Base-by-base conservation (phyloP, 148 eudicot species). In the Vaccinium corymbosum region DNA sequence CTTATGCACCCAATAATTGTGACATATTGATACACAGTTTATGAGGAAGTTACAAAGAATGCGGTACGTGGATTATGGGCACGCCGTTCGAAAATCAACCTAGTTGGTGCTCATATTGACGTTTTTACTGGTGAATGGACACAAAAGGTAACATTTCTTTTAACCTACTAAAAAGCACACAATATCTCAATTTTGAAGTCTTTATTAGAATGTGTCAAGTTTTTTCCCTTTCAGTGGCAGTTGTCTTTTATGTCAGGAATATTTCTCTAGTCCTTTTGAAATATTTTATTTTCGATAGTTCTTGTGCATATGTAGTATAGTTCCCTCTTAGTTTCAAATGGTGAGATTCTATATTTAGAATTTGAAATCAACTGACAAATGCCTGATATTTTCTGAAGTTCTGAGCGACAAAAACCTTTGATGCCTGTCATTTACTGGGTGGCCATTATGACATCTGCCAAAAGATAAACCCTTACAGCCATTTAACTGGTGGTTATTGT, bases 111-210 rank as follows among this genome's bases (percentile, higher is more conserved):
- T 80, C 99, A 97, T 86, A 94, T 97, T 71, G 93, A 97, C 84
- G 98, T 97, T 83, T 97, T 97, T 88, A 90, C 97, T 11, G 99
- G 99, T 87, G 98, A 94, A 92, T 97, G 99, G 99, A 97, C 99
- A 76, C 99, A 97, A 81, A 97, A 94, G 98, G 99, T 96, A 87
- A 17, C 29, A 13, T n/a, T 80, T 52, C 55, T 32, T 62, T 51
- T 75, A 70, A 76, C 52, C 79, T 46, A 38, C 48, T 27, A 19
- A 52, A 56, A 20, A n/a, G 32, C 72, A 59, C 80, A 55, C 52
- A 46, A 16, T 17, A 68, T 64, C 75, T 81, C 52, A 62, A 12
- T 78, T 78, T 78, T 17, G 16, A 56, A 53, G 57, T 35, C 49
- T 55, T 53, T 55, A 3, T 55, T 8, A 7, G 17, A 48, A 50